Evolutionary conservation across 1,284 basidiomycete species (phyloP), one percentile per base, ranked within the genome.

Genomic region (Puccinia coronata): DNA sequence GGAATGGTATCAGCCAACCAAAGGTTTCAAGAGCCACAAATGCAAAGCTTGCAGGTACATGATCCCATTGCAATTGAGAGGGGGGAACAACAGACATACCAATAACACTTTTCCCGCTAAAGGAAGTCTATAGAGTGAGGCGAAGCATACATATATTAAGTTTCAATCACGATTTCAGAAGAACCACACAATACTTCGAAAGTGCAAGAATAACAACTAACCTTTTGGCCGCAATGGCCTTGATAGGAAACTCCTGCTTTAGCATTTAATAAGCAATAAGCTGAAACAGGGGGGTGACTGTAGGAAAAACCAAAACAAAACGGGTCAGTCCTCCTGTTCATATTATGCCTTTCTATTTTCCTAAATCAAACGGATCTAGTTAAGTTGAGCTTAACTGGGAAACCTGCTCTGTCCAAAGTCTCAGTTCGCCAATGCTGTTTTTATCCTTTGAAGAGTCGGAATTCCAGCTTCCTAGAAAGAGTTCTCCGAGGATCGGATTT

Each of bases 201-300:
- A 57, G n/a, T 57, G 3, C 31, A n/a, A 28, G 51, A 88, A 89
- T 87, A 91, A 91, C 23, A 25, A 31, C 87, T 87, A 9, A 96
- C 98, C 90, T 98, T 98, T 87, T 99, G 96, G 11, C 94, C 96
- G 83, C 91, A 95, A 87, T 98, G 95, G 31, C 96, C 96, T 73
- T 91, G 90, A 79, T 98, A 90, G 63, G 89, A 87, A 78, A 99
- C 87, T 0, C 94, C 92, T 84, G 94, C 95, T 65, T 88, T 86
- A 82, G 90, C 88, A 88, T 99, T 98, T 87, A 91, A 90, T 84
- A 99, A 93, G 87, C 91, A 90, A 88, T 87, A 87, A 31, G 86
- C 87, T 65, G 85, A 85, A 83, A 84, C 82, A 51, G 84, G 85
- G 91, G 94, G 75, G 91, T 93, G 81, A 91, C 86, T 86, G 84